A percentile compares a stretch with the other conserved stretches of the same genome.
These are phyloP conservation scores for Aspergillus tamarii DNA, from an alignment of 2,329 filamentous ascomycete species.

Conservation along the genomic window DNA sequence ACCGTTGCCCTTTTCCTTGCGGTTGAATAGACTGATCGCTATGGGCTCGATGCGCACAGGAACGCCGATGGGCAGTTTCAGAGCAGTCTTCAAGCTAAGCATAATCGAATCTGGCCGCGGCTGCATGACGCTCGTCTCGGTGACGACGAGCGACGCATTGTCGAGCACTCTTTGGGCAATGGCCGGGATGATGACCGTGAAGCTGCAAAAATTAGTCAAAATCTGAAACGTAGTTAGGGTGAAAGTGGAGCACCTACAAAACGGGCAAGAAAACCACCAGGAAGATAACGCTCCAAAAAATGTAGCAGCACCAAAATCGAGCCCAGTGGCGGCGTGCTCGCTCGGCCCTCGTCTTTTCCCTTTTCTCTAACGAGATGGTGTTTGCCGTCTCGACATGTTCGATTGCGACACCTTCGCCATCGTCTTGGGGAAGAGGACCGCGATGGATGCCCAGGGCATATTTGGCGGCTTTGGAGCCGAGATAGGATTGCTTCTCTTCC, in stretches of 20 bases:
- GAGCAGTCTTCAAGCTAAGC: slow-evolving; percentile 39
- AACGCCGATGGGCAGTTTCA: slow-evolving; percentile 40
- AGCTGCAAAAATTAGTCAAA: slow-evolving; percentile 29
- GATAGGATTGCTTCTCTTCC: slow-evolving; percentile 31
- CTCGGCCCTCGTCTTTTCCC: slow-evolving; percentile 28
- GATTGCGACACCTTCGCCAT: slow-evolving; percentile 24
- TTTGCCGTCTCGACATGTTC: slow-evolving; percentile 33
- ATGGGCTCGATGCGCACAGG: slow-evolving; percentile 42
- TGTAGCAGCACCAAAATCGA: slow-evolving; percentile 44
- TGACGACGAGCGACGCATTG: slow-evolving; percentile 40
- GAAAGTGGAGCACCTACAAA: slow-evolving; percentile 35
- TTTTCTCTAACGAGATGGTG: slow-evolving; percentile 30
- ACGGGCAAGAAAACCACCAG: slow-evolving; percentile 45
- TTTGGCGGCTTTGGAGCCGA: slow-evolving; percentile 32
- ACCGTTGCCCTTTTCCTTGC: slow-evolving; percentile 28
- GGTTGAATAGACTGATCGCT: slow-evolving; percentile 38
- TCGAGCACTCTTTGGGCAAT: slow-evolving; percentile 45
- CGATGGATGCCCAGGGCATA: slow-evolving; percentile 36
- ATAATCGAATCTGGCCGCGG: slow-evolving; percentile 36
- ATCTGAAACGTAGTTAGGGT: neutral
- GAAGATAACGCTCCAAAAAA: slow-evolving; percentile 39
- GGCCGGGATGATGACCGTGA: slow-evolving; percentile 44
- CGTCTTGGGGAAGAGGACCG: slow-evolving; percentile 28
- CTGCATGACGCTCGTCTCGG: slow-evolving; percentile 38
- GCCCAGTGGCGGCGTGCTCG: slow-evolving; percentile 39